Conservation (phyloP, 2,329 filamentous ascomycete genomes). For the Trichoderma citrinoviride region DNA sequence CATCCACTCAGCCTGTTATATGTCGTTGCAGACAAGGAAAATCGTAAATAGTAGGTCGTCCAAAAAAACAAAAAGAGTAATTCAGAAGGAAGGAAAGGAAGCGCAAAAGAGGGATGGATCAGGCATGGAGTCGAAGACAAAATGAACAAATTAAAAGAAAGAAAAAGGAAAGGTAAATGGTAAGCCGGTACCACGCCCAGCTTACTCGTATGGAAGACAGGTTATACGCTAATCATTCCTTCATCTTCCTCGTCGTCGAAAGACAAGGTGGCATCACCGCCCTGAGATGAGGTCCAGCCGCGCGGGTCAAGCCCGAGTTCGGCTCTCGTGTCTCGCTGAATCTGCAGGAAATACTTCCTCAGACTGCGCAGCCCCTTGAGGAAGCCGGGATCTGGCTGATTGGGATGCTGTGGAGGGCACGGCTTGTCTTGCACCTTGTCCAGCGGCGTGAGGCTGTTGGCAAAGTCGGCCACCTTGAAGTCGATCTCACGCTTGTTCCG, state of each 20-base stretch:
- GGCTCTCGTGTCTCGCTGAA: constrained; percentile 70
- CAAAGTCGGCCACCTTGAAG: constrained; percentile 97
- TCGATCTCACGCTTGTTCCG: constrained; percentile 66
- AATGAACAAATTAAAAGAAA: neutral
- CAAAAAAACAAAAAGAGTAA: neutral
- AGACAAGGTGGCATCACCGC: constrained; percentile 11
- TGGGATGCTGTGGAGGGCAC: constrained; percentile 79
- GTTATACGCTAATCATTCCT: constrained; percentile 37
- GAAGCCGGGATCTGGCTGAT: constrained; percentile 84
- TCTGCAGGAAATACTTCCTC: constrained; percentile 79
- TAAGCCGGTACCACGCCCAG: neutral
- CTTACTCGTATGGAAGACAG: neutral
- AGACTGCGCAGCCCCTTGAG: constrained; percentile 78
- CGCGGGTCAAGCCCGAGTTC: constrained; percentile 48
- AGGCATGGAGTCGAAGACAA: constrained; percentile 11
- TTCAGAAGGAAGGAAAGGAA: neutral
- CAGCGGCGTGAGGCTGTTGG: constrained; percentile 90
- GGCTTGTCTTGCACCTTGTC: constrained; percentile 61
- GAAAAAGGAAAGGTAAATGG: neutral
- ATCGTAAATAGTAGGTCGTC: constrained; percentile 3
- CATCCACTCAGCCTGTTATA: constrained; percentile 4
- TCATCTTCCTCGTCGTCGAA: constrained; percentile 33
- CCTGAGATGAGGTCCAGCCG: constrained; percentile 25
- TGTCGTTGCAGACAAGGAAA: constrained; percentile 2
- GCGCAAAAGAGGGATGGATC: constrained; percentile 14